A percentile compares a stretch with the other conserved stretches of the same genome.
Conservation (phyloP, 1,284 basidiomycete genomes). For the Hemileia vastatrix region DNA sequence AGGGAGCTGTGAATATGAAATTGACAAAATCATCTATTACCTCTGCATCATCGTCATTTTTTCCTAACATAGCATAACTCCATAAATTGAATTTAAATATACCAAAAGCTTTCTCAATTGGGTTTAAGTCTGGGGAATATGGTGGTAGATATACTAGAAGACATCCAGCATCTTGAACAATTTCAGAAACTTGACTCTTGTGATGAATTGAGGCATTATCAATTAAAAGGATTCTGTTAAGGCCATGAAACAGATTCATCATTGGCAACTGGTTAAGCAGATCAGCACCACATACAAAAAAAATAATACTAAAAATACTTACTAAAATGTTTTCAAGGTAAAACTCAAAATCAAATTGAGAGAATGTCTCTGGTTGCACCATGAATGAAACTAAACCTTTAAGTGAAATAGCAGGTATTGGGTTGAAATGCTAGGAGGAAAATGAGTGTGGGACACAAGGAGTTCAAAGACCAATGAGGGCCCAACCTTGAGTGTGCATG, state of each 20-base stretch:
- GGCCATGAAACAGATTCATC: no score
- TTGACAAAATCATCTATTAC: not conserved
- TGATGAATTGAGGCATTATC: not conserved
- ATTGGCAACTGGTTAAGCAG: not conserved
- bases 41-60: not conserved
- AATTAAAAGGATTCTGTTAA: no score
- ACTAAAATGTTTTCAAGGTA: not conserved
- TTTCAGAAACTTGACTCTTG: not conserved
- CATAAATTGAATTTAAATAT: not conserved
- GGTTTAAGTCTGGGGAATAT: constrained; percentile 3
- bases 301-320: not conserved
- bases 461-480: not conserved
- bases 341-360: not conserved
- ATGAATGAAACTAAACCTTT: not conserved
- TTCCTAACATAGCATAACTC: not conserved
- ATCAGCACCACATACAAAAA: not conserved
- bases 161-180: not conserved
- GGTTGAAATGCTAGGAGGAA: not conserved
- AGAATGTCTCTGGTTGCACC: not conserved
- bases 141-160: not conserved
- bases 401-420: not conserved
- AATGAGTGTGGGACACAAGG: not conserved
- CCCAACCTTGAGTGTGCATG: not conserved
- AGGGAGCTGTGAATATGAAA: not conserved
- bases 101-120: no score